phyloP scores from a whole-genome alignment of 179 eudicot genomes.

The Vitellaria paradoxa region DNA sequence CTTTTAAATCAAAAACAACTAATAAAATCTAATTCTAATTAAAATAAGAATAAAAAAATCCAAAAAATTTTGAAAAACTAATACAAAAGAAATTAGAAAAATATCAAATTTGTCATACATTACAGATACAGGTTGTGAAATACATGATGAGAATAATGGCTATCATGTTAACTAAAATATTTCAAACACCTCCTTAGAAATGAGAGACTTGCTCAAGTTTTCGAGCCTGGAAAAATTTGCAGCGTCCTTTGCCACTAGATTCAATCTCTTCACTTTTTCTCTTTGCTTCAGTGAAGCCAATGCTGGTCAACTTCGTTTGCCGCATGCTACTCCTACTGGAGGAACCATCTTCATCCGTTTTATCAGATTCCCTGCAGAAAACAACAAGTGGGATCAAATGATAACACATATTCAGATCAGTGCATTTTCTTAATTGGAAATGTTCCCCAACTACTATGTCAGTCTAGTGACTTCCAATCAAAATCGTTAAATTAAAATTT shows the following conservation, averaged over 20 bases:
- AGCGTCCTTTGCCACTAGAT: constrained; percentile 86
- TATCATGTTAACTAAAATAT: not conserved
- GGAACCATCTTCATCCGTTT: constrained; percentile 55
- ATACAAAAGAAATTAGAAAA: too few relatives aligned
- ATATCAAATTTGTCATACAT: too few relatives aligned
- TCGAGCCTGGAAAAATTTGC: constrained; percentile 92
- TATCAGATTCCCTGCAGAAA: constrained; percentile 71
- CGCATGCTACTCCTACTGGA: constrained; percentile 53
- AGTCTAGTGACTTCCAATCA: not conserved
- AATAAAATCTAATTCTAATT: too few relatives aligned
- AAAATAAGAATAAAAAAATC: too few relatives aligned
- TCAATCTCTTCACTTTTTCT: constrained; percentile 75
- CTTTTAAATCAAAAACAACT: too few relatives aligned
- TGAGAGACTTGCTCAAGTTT: constrained; percentile 73
- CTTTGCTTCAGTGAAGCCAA: constrained; percentile 73
- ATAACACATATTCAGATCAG: not conserved
- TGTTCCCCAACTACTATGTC: not conserved
- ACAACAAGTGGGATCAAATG: not conserved
- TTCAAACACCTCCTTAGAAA: constrained; percentile 35
- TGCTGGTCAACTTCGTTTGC: constrained; percentile 63
- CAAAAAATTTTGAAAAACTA: too few relatives aligned
- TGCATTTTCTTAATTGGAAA: constrained; percentile 2
- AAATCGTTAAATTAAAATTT: too few relatives aligned
- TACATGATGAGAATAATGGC: not conserved
- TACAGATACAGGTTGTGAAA: not conserved